Base-by-base conservation (phyloP, 2,329 filamentous ascomycete species). In the Neocucurbitaria cava region DNA sequence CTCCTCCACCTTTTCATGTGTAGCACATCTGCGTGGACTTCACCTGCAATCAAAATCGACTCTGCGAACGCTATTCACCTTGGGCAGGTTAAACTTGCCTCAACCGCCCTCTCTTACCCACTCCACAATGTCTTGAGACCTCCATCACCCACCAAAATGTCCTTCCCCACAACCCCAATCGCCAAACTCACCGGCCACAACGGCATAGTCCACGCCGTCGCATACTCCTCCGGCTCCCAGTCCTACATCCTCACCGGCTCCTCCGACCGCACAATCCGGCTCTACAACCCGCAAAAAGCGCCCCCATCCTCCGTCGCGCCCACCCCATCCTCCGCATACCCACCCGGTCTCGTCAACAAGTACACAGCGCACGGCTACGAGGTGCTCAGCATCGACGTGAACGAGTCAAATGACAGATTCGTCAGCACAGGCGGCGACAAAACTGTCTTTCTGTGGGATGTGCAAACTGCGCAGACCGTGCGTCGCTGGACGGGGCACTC, bases 281-380 rank as follows among this genome's bases (percentile, higher is more conserved):
- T 97, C 36, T 96, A 92, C 81, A 96, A 96, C 76, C 89, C 90
- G 1, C 80, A 81, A 46, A 83, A 85, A 48, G 81, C 78, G 56
- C 71, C 72, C 10, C 54, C 63, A 9, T 65, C 63, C 39, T 73
- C 76, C 63, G 70, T 75, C 70, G 71, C 72, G 51, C 54, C 73
- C 38, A 51, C 66, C 56, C 28, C 59, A 26, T 62, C 66, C 62
- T 54, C 61, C n/a, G 47, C 59, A 17, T 62, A 58, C 41, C 35
- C 71, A 61, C 42, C 68, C 1, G 68, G 76, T 1, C 87, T 95
- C 3, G 91, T 99, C 70, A 93, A 97, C 77, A 90, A 87, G 31
- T 99, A 96, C 79, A 81, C 87, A 31, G 91, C 90, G 2, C 95
- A 99, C 77, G 93, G 92, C 63, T 96, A 99, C 79, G 90, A 93